A percentile compares a stretch with the other conserved stretches of the same genome.
phyloP scores from a whole-genome alignment of 371 early-diverging fungal genomes.

The Batrachochytrium dendrobatidis region DNA sequence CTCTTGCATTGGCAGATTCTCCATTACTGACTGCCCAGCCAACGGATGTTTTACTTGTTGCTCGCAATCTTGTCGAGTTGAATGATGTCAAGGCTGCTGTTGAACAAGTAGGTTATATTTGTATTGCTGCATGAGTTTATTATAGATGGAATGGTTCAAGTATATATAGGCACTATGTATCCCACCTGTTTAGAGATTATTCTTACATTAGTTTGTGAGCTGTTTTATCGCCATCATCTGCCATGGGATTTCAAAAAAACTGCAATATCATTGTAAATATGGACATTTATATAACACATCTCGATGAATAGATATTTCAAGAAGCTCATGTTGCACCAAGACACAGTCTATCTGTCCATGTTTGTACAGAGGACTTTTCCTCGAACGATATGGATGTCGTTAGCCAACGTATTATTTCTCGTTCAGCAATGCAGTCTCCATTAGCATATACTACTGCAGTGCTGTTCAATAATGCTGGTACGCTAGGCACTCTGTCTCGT shows the following conservation, averaged over 20 bases:
- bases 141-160: no score
- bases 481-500: constrained; percentile 57
- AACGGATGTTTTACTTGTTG: constrained; percentile 20
- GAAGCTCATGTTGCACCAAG: background rate
- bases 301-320: background rate
- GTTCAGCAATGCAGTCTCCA: constrained; percentile 34
- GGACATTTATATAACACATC: no score
- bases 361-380: constrained; percentile 10
- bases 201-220: no score
- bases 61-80: constrained; percentile 5
- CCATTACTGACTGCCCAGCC: constrained; percentile 17
- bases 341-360: background rate
- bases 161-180: no score
- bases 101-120: background rate
- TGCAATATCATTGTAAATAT: no score
- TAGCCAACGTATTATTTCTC: constrained; percentile 11
- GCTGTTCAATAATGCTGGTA: constrained; percentile 79
- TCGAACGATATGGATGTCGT: constrained; percentile 14
- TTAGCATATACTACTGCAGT: constrained; percentile 9
- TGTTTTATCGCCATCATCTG: no score
- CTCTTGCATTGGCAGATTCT: constrained; percentile 28
- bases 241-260: no score
- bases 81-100: constrained; percentile 12
- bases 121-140: background rate
- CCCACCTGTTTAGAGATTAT: no score